Evolutionary conservation across 305 asterid species (phyloP).

Genomic region (Rubia tinctorum): DNA sequence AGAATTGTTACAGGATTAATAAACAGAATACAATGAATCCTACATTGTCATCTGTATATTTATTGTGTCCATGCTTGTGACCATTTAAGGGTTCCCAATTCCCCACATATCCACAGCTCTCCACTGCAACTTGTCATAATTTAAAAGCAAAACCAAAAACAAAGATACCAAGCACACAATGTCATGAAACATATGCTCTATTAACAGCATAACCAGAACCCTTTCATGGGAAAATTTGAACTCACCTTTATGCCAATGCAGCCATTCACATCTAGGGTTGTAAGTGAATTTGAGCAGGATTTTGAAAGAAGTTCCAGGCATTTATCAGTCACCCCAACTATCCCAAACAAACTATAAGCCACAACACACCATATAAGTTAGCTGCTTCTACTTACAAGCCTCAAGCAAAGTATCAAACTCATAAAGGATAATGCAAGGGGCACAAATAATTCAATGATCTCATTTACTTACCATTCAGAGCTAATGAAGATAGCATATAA

Average conservation of each 20-base stretch:
- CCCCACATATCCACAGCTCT: neutral
- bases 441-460: neutral
- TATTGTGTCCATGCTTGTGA: neutral
- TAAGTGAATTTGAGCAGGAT: slow-evolving; percentile 54
- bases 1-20: neutral
- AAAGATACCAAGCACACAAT: neutral
- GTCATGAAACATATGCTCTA: slow-evolving; percentile 3
- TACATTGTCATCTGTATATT: neutral
- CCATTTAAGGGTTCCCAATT: neutral
- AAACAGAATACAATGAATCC: neutral
- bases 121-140: neutral
- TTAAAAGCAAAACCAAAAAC: neutral
- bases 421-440: neutral
- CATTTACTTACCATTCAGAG: slow-evolving; percentile 1
- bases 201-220: neutral
- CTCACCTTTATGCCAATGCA: slow-evolving; percentile 78
- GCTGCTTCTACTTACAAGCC: neutral
- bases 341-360: slow-evolving; percentile 85
- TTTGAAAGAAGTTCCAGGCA: slow-evolving; percentile 71
- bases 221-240: neutral
- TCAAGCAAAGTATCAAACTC: neutral
- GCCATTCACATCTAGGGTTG: slow-evolving; percentile 94
- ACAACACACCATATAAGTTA: neutral
- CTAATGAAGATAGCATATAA: neutral
- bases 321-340: slow-evolving; percentile 87